These are phyloP conservation scores for Claviceps fusiformis DNA, from an alignment of 2,329 filamentous ascomycete genomes.

Conservation along the genomic window DNA sequence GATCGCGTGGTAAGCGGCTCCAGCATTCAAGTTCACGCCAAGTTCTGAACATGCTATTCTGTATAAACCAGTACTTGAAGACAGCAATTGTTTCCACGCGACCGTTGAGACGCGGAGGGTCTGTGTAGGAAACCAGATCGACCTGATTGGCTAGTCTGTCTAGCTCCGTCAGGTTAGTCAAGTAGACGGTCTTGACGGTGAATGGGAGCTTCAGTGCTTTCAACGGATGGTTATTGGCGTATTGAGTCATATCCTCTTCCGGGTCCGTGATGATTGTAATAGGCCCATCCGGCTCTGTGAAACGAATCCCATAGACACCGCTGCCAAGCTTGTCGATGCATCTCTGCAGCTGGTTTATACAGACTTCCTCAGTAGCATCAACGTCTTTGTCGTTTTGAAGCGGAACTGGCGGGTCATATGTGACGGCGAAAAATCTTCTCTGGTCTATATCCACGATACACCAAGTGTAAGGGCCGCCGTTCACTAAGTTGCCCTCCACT, in stretches of 20 bases:
- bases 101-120: neutral
- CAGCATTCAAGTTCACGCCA: conserved; percentile 24
- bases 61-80: conserved; percentile 23
- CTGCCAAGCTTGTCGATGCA: conserved; percentile 9
- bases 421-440: neutral
- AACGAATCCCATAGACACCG: conserved; percentile 11
- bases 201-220: conserved; percentile 8
- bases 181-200: conserved; percentile 4
- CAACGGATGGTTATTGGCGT: conserved; percentile 13
- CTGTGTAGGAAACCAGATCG: conserved; percentile 13
- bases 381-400: too few species aligned
- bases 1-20: conserved; percentile 19
- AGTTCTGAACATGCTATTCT: conserved; percentile 7
- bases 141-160: conserved; percentile 14
- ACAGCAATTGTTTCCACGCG: conserved; percentile 8
- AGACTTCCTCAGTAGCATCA: conserved; percentile 4
- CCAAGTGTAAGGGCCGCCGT: neutral
- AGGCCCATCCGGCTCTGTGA: conserved; percentile 9
- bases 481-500: too few species aligned
- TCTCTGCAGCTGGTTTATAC: conserved; percentile 11
- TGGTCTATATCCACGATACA: neutral
- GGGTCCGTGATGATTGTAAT: conserved; percentile 10
- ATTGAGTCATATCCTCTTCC: conserved; percentile 16
- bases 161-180: conserved; percentile 16
- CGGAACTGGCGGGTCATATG: neutral